phyloP scores from a whole-genome alignment of 352 stramenopile genomes.

The Phytophthora nicotianae region DNA sequence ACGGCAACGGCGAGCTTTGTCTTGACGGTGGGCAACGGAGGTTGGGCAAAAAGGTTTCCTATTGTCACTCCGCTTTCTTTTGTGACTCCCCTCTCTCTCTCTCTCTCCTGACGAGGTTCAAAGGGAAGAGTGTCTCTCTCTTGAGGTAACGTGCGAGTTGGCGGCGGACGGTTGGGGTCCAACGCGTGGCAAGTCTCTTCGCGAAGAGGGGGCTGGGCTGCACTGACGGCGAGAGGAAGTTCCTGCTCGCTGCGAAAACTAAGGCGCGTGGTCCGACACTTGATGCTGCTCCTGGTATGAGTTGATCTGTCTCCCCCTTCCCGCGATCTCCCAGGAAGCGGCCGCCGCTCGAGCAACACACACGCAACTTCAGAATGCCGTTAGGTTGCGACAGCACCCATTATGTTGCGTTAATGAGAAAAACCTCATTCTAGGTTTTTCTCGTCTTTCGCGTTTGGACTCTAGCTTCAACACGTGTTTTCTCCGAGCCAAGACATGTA shows the following conservation, averaged over 20 bases:
- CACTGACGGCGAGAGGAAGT: constrained; percentile 6
- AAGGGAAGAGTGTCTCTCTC: background rate
- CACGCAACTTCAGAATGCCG: background rate
- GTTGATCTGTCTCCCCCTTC: constrained; percentile 31
- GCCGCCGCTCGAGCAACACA: constrained; percentile 19
- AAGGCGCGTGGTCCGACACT: constrained; percentile 39
- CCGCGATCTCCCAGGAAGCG: constrained; percentile 26
- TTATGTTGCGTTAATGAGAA: constrained; percentile 18
- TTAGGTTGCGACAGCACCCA: constrained; percentile 3
- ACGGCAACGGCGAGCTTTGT: constrained; percentile 7
- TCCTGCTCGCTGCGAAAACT: constrained; percentile 2
- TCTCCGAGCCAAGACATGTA: constrained; percentile 7
- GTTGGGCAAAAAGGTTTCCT: constrained; percentile 24
- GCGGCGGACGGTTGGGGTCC: constrained; percentile 33
- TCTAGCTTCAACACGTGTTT: constrained; percentile 29
- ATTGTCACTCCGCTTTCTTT: constrained; percentile 24
- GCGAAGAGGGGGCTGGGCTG: constrained; percentile 19
- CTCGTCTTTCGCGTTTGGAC: constrained; percentile 10
- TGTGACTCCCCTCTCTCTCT: constrained; percentile 12
- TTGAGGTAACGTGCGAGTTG: constrained; percentile 15
- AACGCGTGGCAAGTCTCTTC: constrained; percentile 39
- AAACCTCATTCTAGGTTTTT: constrained; percentile 29
- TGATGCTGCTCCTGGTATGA: constrained; percentile 27
- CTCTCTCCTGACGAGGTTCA: constrained; percentile 11
- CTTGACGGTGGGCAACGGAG: background rate